phyloP scores from a whole-genome alignment of 257 asterid species.

The Solanum pimpinellifolium region DNA sequence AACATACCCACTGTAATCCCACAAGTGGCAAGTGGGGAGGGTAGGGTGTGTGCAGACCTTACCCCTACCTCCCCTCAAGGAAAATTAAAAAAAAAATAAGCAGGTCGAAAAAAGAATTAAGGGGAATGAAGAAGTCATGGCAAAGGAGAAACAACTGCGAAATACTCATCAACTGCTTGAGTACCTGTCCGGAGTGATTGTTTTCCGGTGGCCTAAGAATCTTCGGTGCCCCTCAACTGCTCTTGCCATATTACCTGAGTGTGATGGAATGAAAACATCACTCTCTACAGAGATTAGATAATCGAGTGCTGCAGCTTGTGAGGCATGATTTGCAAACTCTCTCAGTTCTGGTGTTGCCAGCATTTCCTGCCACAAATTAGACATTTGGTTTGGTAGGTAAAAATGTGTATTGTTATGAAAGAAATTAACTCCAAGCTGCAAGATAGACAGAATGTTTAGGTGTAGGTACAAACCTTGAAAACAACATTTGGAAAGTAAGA shows the following conservation, averaged over 20 bases:
- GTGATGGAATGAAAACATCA: slow-evolving; percentile 81
- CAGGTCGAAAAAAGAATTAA: background rate
- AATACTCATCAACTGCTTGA: background rate
- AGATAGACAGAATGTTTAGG: background rate
- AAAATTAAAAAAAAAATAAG: background rate
- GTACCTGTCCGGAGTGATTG: slow-evolving; percentile 87
- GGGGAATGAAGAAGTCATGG: background rate
- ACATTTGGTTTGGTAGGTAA: slow-evolving; percentile 3
- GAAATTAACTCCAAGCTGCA: background rate
- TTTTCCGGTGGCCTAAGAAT: slow-evolving; percentile 67
- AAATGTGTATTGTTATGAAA: background rate
- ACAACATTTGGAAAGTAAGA: slow-evolving; percentile 73
- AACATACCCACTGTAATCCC: background rate
- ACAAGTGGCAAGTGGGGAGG: background rate
- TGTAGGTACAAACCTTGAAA: slow-evolving; percentile 41
- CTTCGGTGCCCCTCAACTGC: slow-evolving; percentile 93
- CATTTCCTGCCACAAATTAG: slow-evolving; percentile 60
- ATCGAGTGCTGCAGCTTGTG: slow-evolving; percentile 93
- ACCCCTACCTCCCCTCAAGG: background rate
- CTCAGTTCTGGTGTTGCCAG: slow-evolving; percentile 62
- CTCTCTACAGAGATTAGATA: slow-evolving; percentile 71
- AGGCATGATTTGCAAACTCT: slow-evolving; percentile 56
- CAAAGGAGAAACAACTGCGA: background rate
- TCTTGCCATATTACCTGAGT: slow-evolving; percentile 95
- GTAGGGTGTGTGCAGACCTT: background rate